phyloP scores from a whole-genome alignment of 148 eudicot species.

The Suaeda aralocaspica region DNA sequence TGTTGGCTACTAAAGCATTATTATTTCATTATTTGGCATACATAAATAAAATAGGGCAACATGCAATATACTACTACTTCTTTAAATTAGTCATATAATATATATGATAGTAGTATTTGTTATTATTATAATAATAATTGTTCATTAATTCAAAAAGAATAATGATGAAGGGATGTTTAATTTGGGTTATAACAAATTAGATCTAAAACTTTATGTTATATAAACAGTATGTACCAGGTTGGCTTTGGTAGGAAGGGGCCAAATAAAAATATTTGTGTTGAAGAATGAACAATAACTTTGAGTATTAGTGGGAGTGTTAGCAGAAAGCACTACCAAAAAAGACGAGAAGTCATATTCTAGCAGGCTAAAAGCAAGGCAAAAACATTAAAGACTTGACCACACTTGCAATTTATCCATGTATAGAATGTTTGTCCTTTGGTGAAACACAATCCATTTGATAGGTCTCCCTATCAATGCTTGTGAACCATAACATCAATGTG shows the following conservation, averaged over 20 bases:
- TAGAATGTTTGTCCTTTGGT: background rate
- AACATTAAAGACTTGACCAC: constrained; percentile 8
- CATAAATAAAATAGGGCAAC: too few relatives aligned
- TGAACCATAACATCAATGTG: background rate
- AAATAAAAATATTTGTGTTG: background rate
- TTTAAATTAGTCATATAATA: too few relatives aligned
- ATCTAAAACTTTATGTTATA: too few relatives aligned
- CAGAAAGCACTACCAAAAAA: constrained; percentile 16
- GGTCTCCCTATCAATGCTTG: background rate
- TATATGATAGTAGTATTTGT: too few relatives aligned
- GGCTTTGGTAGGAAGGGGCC: constrained; percentile 14
- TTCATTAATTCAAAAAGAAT: too few relatives aligned
- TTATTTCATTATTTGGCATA: too few relatives aligned
- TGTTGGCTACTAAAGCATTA: constrained; percentile 15
- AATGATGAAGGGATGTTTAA: too few relatives aligned
- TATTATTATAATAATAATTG: too few relatives aligned
- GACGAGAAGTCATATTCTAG: constrained; percentile 17
- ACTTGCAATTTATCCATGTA: background rate
- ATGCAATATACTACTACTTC: too few relatives aligned
- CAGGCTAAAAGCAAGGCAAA: constrained; percentile 20
- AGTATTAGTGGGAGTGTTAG: constrained; percentile 14
- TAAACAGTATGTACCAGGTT: constrained; percentile 19
- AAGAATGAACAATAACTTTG: background rate
- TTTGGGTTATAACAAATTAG: too few relatives aligned
- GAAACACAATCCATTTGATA: background rate